Evolutionary conservation across 1,139 yeast species (phyloP).

Genomic region (Arxiozyma heterogenica): DNA sequence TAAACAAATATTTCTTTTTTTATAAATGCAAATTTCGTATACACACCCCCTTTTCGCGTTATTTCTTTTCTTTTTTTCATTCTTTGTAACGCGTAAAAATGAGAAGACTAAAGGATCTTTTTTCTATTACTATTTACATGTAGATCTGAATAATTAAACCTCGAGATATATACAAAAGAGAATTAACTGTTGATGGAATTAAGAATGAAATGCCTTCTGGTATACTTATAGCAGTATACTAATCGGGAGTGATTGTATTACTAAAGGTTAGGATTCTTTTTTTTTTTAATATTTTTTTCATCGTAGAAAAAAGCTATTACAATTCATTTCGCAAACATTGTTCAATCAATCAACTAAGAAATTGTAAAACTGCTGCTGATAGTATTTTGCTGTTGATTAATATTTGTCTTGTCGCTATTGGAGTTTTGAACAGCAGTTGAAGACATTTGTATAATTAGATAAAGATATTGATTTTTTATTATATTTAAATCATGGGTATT

Average conservation of each 20-base stretch:
- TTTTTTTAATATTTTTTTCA: too few relatives aligned
- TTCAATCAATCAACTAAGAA: background rate
- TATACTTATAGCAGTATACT: background rate
- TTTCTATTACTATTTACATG: background rate
- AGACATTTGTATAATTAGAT: background rate
- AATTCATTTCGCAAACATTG: background rate
- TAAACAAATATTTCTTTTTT: background rate
- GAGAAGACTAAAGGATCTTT: background rate
- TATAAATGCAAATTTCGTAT: background rate
- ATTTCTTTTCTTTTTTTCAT: background rate
- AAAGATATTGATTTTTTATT: background rate
- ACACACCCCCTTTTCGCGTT: slow-evolving; percentile 1
- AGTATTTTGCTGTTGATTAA: background rate
- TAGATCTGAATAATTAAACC: background rate
- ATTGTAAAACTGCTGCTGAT: background rate
- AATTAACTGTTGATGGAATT: background rate
- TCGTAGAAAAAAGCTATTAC: background rate
- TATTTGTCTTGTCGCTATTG: background rate
- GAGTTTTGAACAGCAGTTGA: background rate
- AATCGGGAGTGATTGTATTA: background rate
- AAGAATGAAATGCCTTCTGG: too few relatives aligned
- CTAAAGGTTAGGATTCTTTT: background rate
- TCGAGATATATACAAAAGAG: background rate
- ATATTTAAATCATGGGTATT: slow-evolving; percentile 53
- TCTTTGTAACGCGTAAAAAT: background rate